phyloP scores from a whole-genome alignment of 345 rosid genomes.

The Kandelia obovata region DNA sequence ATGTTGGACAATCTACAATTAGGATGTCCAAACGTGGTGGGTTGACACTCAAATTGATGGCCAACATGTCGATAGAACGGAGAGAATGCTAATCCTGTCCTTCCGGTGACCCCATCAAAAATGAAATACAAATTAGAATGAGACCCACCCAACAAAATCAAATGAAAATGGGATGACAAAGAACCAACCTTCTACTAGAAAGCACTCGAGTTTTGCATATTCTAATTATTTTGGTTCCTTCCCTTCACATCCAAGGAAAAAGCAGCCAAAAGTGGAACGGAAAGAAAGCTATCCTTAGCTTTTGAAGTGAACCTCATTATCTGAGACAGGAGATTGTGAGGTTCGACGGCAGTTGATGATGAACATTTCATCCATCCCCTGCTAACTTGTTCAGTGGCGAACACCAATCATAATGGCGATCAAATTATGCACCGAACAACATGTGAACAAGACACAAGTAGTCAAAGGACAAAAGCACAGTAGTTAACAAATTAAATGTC shows the following conservation, averaged over 20 bases:
- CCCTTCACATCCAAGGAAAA: conserved; percentile 26
- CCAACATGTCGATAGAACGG: no score
- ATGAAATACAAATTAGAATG: not conserved
- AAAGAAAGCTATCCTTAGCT: not conserved
- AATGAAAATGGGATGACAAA: not conserved
- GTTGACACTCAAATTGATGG: no score
- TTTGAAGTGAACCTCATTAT: conserved; percentile 3
- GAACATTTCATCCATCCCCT: conserved; percentile 2
- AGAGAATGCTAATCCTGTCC: not conserved
- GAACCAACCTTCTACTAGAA: conserved; percentile 7
- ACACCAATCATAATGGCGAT: not conserved
- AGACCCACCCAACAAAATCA: no score
- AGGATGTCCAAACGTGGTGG: no score
- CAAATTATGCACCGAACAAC: conserved; percentile 16
- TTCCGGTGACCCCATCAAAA: conserved; percentile 10
- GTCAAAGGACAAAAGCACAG: conserved; percentile 13
- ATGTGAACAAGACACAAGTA: conserved; percentile 14
- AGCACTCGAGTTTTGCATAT: conserved; percentile 12
- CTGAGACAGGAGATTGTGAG: not conserved
- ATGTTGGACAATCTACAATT: no score
- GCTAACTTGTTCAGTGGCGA: conserved; percentile 3
- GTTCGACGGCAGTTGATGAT: not conserved
- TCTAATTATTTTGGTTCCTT: not conserved
- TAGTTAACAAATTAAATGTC: conserved; percentile 28
- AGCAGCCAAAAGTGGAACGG: conserved; percentile 3